phyloP scores from a whole-genome alignment of 805 yeast species.

The Lipomyces sp. region DNA sequence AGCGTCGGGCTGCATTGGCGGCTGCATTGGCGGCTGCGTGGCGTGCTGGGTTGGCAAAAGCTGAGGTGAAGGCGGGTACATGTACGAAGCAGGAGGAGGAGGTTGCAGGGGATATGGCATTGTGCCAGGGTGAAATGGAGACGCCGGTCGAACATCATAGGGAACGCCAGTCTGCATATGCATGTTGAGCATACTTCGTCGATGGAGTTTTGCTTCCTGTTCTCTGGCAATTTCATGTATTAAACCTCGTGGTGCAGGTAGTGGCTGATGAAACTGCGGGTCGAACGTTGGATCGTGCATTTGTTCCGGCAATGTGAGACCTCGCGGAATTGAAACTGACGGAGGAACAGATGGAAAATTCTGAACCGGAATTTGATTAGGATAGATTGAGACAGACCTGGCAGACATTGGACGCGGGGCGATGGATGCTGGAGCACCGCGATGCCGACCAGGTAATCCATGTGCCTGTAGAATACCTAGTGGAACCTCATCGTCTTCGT shows the following conservation, averaged over 20 bases:
- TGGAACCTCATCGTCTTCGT: slow-evolving; percentile 50
- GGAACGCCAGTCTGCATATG: slow-evolving; percentile 28
- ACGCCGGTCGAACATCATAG: slow-evolving; percentile 48
- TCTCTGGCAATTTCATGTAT: slow-evolving; percentile 50
- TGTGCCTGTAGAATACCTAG: slow-evolving; percentile 50
- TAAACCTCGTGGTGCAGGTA: slow-evolving; percentile 45
- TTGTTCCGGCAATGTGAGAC: slow-evolving; percentile 25
- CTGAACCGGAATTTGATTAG: neutral
- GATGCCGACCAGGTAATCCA: slow-evolving; percentile 44
- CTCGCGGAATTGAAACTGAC: slow-evolving; percentile 18
- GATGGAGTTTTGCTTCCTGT: slow-evolving; percentile 46
- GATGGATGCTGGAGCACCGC: slow-evolving; percentile 3
- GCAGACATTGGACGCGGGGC: neutral
- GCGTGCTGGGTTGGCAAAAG: slow-evolving; percentile 10
- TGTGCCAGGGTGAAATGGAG: neutral
- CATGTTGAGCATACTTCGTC: slow-evolving; percentile 37
- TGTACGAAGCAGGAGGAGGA: slow-evolving; percentile 7
- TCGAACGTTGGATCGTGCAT: slow-evolving; percentile 2
- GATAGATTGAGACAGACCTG: neutral
- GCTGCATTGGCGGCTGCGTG: slow-evolving; percentile 9
- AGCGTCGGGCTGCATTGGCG: neutral
- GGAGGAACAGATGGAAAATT: neutral
- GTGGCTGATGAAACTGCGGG: neutral
- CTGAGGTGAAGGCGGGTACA: neutral
- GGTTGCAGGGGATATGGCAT: slow-evolving; percentile 1